Base-by-base conservation (phyloP, 75 land plant genomes). In the Cryptomeria japonica region DNA sequence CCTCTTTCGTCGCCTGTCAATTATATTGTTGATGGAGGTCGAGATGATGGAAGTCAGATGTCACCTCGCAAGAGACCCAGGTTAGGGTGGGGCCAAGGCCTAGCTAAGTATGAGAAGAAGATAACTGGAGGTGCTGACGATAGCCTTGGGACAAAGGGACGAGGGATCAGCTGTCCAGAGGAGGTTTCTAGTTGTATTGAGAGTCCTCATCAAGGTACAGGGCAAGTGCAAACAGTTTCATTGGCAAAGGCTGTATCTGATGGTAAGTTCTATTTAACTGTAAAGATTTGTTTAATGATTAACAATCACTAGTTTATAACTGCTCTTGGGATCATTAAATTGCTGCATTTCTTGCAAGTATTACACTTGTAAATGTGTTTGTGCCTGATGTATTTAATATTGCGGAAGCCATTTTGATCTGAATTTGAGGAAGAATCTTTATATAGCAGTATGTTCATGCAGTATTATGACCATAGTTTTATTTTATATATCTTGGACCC, bases 31-130 rank as follows among this genome's bases (percentile, higher is more conserved):
- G 90, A 91, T 72, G 88, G 80, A 85, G 86, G 86, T 53, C 86
- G 86, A 31, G 89, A 82, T 36, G 91, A 87, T 44, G 91, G 82
- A 16, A 85, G 77, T 37, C 88, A 86, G 73, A 39, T 79, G 22
- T 88, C 93, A 16, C 92, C 93, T 53, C 88, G 89, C 9, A 91
- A 89, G 93, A 92, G 88, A 22, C 93, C 93, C 38, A 90, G 93
- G 1, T 86, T 92, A 36, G 90, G 89, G 25, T 92, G 93, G 93
- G 93, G 93, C 31, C 92, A 92, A 84, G 93, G 93, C 28, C 91
- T 92, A 39, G 93, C 93, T 25, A 91, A 89, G 46, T 92, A 92
- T 87, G 93, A 92, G 78, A 87, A 92, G 84, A 92, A 92, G 88
- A 87, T 91, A 49, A 87, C 78, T 85, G 91, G 53, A 84, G 93